phyloP scores from a whole-genome alignment of 495 filamentous ascomycete genomes.

The Penicillium verhagenii region DNA sequence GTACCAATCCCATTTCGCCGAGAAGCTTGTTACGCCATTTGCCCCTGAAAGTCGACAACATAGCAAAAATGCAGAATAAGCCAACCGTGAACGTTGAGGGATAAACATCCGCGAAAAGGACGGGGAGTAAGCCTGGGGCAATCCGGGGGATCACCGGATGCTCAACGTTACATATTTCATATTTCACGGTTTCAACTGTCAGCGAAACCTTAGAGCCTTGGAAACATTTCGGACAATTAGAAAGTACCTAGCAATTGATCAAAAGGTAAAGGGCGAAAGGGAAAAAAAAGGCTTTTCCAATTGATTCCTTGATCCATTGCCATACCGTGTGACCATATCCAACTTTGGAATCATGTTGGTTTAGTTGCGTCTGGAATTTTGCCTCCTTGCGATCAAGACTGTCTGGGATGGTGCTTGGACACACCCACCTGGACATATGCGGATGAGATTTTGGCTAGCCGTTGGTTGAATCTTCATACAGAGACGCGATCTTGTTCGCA shows the following conservation, averaged over 20 bases:
- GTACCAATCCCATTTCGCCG: background rate
- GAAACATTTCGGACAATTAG: too few relatives aligned
- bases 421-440: background rate
- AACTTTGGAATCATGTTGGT: too few relatives aligned
- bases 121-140: too few relatives aligned
- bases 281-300: too few relatives aligned
- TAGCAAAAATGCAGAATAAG: too few relatives aligned
- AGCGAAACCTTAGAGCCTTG: too few relatives aligned
- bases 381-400: background rate
- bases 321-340: background rate
- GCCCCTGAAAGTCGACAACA: too few relatives aligned
- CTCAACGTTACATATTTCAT: too few relatives aligned
- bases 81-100: too few relatives aligned
- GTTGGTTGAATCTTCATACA: background rate
- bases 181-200: background rate
- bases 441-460: background rate
- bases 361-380: background rate
- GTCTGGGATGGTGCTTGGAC: background rate
- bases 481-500: background rate
- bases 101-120: too few relatives aligned
- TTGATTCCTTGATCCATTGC: too few relatives aligned
- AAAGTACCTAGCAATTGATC: too few relatives aligned
- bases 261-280: background rate
- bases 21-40: background rate
- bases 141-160: background rate